A percentile compares a stretch with the other conserved stretches of the same genome.
Conservation (phyloP, 768 basidiomycete species). For the Cubamyces sp. region DNA sequence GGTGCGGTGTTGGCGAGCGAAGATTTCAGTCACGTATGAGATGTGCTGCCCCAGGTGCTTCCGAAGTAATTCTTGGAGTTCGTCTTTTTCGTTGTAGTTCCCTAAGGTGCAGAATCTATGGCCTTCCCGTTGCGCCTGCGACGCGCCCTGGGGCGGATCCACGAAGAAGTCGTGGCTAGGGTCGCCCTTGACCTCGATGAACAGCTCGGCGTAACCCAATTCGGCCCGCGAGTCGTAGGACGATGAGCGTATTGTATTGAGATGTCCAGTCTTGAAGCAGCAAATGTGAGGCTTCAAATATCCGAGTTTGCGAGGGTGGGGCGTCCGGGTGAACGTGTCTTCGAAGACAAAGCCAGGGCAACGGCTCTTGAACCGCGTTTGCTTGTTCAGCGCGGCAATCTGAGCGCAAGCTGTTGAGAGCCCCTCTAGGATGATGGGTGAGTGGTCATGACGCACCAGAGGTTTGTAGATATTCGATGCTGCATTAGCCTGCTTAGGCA, state of each 20-base stretch:
- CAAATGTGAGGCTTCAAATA: conserved; percentile 10
- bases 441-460: not conserved
- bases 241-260: not conserved
- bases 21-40: conserved; percentile 8
- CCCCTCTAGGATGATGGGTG: not conserved
- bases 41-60: conserved; percentile 2
- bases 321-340: not conserved
- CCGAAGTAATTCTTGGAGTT: not conserved
- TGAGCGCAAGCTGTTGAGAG: not conserved
- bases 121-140: not conserved
- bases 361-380: not conserved
- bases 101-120: not conserved
- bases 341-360: conserved; percentile 8
- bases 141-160: conserved; percentile 1
- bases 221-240: not conserved
- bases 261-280: not conserved
- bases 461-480: not conserved
- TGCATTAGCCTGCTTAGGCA: too few species aligned
- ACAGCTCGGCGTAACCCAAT: conserved; percentile 17
- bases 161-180: conserved; percentile 3
- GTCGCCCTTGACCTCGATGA: conserved; percentile 15
- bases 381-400: conserved; percentile 3
- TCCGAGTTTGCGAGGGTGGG: not conserved
- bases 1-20: conserved; percentile 35
- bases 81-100: not conserved